A percentile compares a stretch with the other conserved stretches of the same genome.
These are phyloP conservation scores for Coemansia asiatica DNA, from an alignment of 192 early-diverging fungal species.

Conservation along the genomic window DNA sequence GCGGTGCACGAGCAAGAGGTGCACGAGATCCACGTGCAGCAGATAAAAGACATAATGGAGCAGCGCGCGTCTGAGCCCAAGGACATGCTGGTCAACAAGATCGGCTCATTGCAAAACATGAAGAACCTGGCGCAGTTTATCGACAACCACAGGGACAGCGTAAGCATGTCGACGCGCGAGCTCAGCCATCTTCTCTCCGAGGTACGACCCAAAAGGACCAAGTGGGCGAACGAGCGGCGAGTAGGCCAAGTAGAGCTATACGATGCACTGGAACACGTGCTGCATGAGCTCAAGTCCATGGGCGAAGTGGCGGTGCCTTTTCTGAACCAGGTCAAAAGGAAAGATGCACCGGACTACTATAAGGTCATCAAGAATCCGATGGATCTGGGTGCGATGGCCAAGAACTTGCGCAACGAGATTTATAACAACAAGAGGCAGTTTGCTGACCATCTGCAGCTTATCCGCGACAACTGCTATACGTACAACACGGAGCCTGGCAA, in stretches of 20 bases:
- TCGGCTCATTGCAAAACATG: conserved; percentile 48
- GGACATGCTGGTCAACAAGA: conserved; percentile 50
- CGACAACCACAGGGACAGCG: conserved; percentile 65
- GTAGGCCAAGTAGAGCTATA: conserved; percentile 92
- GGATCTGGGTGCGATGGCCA: conserved; percentile 90
- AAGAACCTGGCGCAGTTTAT: conserved; percentile 78
- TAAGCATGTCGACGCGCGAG: conserved; percentile 66
- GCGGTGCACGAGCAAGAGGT: conserved; percentile 36
- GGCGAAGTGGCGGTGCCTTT: conserved; percentile 84
- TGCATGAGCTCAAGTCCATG: conserved; percentile 79
- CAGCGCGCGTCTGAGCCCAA: conserved; percentile 45
- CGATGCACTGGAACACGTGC: conserved; percentile 79
- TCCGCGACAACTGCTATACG: conserved; percentile 87
- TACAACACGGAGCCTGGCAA: conserved; percentile 92
- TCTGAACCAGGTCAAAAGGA: conserved; percentile 79
- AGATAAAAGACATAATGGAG: conserved; percentile 23
- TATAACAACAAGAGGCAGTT: conserved; percentile 91
- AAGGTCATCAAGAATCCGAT: conserved; percentile 93
- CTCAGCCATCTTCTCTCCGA: conserved; percentile 74
- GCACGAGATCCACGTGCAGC: conserved; percentile 22
- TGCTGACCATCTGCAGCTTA: conserved; percentile 80
- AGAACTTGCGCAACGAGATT: conserved; percentile 75
- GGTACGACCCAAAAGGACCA: conserved; percentile 76
- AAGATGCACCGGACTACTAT: conserved; percentile 92
- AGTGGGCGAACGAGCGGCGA: conserved; percentile 86